Base-by-base conservation (phyloP, 805 yeast species). In the Suhomyces tanzawaensis region DNA sequence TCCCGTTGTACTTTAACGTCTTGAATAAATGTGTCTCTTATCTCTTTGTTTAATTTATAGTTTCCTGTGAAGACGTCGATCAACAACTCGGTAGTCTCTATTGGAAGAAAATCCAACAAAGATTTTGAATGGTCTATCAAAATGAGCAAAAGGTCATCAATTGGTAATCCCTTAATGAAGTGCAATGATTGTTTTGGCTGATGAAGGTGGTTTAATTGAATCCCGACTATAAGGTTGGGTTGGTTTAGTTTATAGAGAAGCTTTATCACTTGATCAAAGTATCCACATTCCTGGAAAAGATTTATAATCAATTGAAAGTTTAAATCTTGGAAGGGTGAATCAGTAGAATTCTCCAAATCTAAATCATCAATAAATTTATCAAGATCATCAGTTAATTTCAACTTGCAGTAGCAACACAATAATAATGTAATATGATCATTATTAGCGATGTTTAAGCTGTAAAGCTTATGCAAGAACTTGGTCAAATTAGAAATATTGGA, bases 11-110 rank as follows among this genome's bases (percentile, higher is more conserved):
- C 44, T 11, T 30, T 32, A n/a, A 22, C 36, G 19, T 31, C 31
- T n/a, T 29, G 29, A 18, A 24, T 31, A 25, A 27, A 34, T 11
- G 37, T 27, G 6, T 28, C 39, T 25, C 26, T 36, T 30, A 25
- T 29, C 24, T 39, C 46, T 15, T 51, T 50, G 7, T 39, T 44
- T 7, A 88, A 83, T 19, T 62, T 66, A 56, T 82, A 91, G 38
- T 77, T 79, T 0, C 97, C 97, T 0, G 98, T 91, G 55, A 91
- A 93, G 0, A 91, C 84, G 19, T 85, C 83, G 35, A 93, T 89
- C 40, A 91, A 66, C 25, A 93, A 61, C 21, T 82, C 82, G 1
- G 96, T 89, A 0, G 95, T 84, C 39, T 83, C 88, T 40, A 84
- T 75, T 0, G 98, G 97, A 26, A 78, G 62, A 32, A 69, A 55